These are phyloP conservation scores for Arachnomyces sp. DNA, from an alignment of 2,329 filamentous ascomycete genomes.

Conservation along the genomic window DNA sequence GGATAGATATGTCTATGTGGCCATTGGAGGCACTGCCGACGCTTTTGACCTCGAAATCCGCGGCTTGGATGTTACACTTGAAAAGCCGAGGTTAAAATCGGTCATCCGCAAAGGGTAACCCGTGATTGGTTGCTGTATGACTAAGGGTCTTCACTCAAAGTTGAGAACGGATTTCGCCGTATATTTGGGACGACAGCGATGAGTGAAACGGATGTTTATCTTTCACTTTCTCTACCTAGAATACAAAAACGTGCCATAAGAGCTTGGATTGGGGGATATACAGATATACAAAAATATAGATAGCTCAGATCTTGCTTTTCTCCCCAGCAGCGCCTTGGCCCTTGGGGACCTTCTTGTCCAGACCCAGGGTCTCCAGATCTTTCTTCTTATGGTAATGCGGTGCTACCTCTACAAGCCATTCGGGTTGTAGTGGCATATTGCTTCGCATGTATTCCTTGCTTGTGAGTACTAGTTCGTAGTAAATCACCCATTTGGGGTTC, in stretches of 20 bases:
- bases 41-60: too few species aligned
- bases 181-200: too few species aligned
- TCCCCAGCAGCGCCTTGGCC: constrained; percentile 38
- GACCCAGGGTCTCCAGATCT: constrained; percentile 71
- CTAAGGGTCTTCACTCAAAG: too few species aligned
- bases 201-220: too few species aligned
- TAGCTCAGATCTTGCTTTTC: constrained; percentile 26
- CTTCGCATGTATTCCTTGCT: constrained; percentile 92
- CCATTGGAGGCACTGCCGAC: too few species aligned
- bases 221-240: too few species aligned
- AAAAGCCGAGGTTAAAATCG: constrained; percentile 5
- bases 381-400: constrained; percentile 93
- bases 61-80: too few species aligned
- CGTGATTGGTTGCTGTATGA: too few species aligned
- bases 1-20: too few species aligned
- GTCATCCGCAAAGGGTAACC: too few species aligned
- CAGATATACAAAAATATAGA: neutral
- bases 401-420: constrained; percentile 82
- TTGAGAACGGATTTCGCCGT: too few species aligned
- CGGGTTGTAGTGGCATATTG: constrained; percentile 72
- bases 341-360: constrained; percentile 67
- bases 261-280: neutral
- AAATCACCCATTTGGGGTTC: constrained; percentile 80
- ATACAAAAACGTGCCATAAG: neutral
- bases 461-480: constrained; percentile 79